Conservation (phyloP, 2,329 filamentous ascomycete genomes). For the Trichoderma brevicompactum region DNA sequence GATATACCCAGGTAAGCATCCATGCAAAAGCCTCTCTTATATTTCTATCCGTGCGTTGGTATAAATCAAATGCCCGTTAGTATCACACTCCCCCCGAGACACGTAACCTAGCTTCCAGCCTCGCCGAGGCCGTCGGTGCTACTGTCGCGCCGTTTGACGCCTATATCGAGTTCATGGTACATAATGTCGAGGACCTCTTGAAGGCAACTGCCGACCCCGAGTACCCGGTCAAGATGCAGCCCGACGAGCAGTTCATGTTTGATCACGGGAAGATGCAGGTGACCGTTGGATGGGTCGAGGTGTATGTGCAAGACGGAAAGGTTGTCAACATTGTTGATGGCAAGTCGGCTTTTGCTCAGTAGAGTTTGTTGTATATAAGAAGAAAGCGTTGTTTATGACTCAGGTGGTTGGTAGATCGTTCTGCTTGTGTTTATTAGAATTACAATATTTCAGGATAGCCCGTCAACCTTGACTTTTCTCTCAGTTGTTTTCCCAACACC, state of each 20-base stretch:
- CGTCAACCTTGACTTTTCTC: no score
- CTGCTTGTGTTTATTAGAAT: no score
- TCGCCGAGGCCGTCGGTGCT: background rate
- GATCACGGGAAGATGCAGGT: background rate
- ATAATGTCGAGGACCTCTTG: background rate
- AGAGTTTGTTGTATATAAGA: background rate
- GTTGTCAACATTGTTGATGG: background rate
- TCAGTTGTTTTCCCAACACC: background rate
- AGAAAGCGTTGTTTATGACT: no score
- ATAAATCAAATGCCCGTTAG: background rate
- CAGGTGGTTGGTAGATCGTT: no score
- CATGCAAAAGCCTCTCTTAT: background rate
- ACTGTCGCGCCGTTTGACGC: background rate
- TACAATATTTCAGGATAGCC: no score
- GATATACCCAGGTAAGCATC: background rate
- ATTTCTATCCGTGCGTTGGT: no score
- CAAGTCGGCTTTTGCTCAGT: background rate
- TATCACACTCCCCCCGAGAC: slow-evolving; percentile 8
- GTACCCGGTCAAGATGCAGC: slow-evolving; percentile 4
- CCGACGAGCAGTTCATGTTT: slow-evolving; percentile 1
- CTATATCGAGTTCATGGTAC: background rate
- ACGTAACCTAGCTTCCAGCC: background rate
- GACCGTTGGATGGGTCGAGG: slow-evolving; percentile 5
- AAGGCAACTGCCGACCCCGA: background rate
- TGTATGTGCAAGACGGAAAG: background rate